Evolutionary conservation across 352 stramenopile genomes (phyloP), one percentile per base, ranked within the genome.

Genomic region (Pythium folliculosum): DNA sequence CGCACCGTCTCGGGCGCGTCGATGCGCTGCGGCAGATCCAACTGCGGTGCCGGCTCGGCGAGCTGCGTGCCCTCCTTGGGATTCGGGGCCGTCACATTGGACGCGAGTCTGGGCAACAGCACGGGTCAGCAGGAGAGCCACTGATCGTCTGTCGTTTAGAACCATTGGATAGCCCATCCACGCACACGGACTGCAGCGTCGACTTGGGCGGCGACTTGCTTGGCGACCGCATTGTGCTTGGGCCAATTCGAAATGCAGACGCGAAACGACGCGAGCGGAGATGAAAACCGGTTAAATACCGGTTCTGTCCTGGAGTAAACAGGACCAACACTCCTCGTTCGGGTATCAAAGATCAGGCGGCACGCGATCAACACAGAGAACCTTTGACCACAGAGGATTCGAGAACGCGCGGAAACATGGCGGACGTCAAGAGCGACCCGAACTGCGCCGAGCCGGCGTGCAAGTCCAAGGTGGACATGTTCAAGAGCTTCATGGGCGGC

Each of bases 401-500:
- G 6, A 56, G 50, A 56, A n/a, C 40, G 14, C 50, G 48, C 45
- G 25, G 25, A 19, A 52, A n/a, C 63, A 80, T 85, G 72, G 67
- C 65, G 52, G 73, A 74, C 40, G 69, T 67, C 17, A 82, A 81
- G 73, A 89, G 66, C 67, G 86, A 94, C 56, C 84, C 86, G 63
- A 92, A 95, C 71, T 96, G 88, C 78, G 86, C 80, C 49, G 86
- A 96, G 69, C 88, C 88, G 27, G 86, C 78, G 60, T 96, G 88
- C 73, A 83, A 86, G 61, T 89, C 86, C 76, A 96, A 95, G 75
- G 87, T 92, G 68, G 78, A 86, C 66, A 80, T 96, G 66, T 95
- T 96, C 76, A 84, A 82, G 63, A 92, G 75, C 54, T 83, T 89
- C 53, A 72, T 93, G 65, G 78, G 82, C 30, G 77, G 76, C 65